Conservation (phyloP, 495 filamentous ascomycete species). For the Lindgomyces ingoldianus region DNA sequence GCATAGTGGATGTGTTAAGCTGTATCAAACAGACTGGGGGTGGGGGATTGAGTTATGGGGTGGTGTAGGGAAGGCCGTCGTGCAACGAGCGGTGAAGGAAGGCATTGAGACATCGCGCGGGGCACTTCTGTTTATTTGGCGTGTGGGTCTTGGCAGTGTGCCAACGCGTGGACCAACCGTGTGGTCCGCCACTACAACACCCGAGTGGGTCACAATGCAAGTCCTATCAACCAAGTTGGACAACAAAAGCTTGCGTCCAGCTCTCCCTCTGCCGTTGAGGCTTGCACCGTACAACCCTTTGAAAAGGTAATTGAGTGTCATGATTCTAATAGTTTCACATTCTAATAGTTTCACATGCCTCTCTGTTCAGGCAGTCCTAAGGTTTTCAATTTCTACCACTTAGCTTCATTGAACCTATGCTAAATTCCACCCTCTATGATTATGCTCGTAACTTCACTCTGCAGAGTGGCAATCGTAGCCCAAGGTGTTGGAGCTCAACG, state of each 20-base stretch:
- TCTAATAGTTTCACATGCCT: no score
- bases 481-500: conserved; percentile 17
- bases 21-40: conserved; percentile 31
- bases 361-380: no score
- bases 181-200: no score
- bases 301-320: no score
- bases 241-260: no score
- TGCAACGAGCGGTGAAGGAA: conserved; percentile 26
- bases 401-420: no score
- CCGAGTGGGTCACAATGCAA: no score
- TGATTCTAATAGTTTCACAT: no score
- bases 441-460: not conserved
- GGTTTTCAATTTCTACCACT: no score
- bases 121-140: conserved; percentile 23
- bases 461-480: conserved; percentile 11
- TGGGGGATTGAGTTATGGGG: not conserved
- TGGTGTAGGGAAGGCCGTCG: conserved; percentile 7
- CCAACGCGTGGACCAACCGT: not conserved
- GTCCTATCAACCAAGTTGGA: no score
- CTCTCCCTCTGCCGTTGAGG: no score
- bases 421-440: conserved; percentile 1
- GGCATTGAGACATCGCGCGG: conserved; percentile 6
- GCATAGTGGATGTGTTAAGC: conserved; percentile 26
- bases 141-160: not conserved
- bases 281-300: no score